Evolutionary conservation across 163 green algal species (phyloP).

Genomic region (Chloromonas sp.): DNA sequence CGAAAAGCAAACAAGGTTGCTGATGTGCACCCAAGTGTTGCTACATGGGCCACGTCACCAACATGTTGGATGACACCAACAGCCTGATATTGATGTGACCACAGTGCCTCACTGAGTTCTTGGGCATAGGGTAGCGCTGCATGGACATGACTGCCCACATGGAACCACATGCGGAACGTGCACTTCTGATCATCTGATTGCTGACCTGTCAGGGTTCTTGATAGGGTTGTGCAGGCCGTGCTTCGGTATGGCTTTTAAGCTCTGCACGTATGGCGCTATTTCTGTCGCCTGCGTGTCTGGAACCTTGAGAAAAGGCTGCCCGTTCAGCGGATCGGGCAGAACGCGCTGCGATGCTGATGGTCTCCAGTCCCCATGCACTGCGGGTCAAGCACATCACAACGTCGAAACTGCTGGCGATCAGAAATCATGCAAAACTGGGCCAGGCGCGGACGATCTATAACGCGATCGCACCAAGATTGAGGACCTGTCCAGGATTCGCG

Average conservation of each 20-base stretch:
- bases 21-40: neutral
- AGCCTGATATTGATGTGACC: too few species aligned
- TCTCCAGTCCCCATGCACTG: conserved; percentile 63
- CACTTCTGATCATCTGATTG: too few species aligned
- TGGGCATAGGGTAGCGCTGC: too few species aligned
- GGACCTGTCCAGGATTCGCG: conserved; percentile 38
- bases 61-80: too few species aligned
- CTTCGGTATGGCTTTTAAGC: conserved; percentile 67
- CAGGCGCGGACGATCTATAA: too few species aligned
- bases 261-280: conserved; percentile 66
- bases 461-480: conserved; percentile 53
- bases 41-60: too few species aligned
- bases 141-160: too few species aligned
- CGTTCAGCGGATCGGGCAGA: conserved; percentile 87
- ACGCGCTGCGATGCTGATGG: conserved; percentile 13
- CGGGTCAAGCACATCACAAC: conserved; percentile 9
- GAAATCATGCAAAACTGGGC: too few species aligned
- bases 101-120: too few species aligned
- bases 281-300: conserved; percentile 79
- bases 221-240: conserved; percentile 92
- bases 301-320: conserved; percentile 81
- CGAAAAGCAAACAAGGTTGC: neutral
- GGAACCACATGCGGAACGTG: too few species aligned
- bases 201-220: conserved; percentile 86
- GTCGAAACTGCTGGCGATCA: too few species aligned